Evolutionary conservation across 257 asterid species (phyloP), one percentile per base, ranked within the genome.

Genomic region (Echium plantagineum): DNA sequence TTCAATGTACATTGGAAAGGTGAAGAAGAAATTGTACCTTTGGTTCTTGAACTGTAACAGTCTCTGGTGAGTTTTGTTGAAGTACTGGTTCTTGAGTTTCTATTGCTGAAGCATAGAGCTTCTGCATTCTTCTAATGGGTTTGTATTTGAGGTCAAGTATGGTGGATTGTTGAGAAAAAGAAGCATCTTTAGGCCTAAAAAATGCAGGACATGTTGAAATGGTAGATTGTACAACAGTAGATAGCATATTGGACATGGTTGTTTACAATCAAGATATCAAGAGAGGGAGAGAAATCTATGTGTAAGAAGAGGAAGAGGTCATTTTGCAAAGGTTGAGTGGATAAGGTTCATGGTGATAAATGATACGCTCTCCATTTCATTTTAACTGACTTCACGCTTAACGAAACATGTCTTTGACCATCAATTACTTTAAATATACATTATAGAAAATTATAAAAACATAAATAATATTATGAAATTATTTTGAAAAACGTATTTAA

Each of bases 191-290:
- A 54, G 70, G 70, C 55, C 67, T 71, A 28, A 73, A 46, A 64
- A 80, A 74, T 48, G 85, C 62, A 15, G 83, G 74, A 35, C 63
- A 61, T 26, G 78, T 63, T 13, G 79, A 62, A 48, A 60, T 66
- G 59, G 73, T 62, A 54, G 82, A 61, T 49, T 76, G 84, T 62
- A 81, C 51, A 35, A 84, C 48, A 71, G 81, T 71, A 61, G 84
- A 63, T 58, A 76, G 62, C 87, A 85, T 81, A 42, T 20, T 66
- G 67, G 24, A 18, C 28, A 21, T 42, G 49, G 49, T 10, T 42
- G 3, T 13, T 18, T 17, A 5, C n/a, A 15, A 21, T 54, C 68
- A 35, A 9, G 46, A 35, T 72, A 53, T 52, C 52, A 6, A 57
- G 61, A 18, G 52, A 52, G 58, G 38, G 30, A 64, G 64, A 52